Evolutionary conservation across 1,284 basidiomycete genomes (phyloP).

Genomic region (Amylostereum chailletii): DNA sequence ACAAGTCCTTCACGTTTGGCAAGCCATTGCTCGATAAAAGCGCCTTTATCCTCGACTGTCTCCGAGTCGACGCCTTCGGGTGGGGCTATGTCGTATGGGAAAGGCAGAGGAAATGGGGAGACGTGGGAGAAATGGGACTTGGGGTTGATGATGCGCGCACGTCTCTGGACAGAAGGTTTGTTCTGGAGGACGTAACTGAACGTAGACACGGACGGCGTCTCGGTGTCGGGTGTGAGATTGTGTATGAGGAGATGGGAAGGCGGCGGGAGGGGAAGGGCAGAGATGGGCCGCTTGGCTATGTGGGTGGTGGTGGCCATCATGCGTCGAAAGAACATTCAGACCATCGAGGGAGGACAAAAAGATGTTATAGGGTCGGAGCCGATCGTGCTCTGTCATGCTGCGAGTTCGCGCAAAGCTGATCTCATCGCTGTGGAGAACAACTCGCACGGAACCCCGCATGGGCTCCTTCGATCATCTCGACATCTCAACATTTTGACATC

Average conservation of each 20-base stretch:
- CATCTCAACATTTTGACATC: too few species aligned
- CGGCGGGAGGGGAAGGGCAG: conserved; percentile 58
- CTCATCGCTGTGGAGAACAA: too few species aligned
- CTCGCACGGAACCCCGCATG: too few species aligned
- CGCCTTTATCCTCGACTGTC: conserved; percentile 43
- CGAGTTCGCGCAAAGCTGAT: too few species aligned
- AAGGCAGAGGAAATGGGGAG: conserved; percentile 74
- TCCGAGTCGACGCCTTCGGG: conserved; percentile 30
- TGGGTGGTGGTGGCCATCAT: background rate
- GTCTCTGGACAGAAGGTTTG: conserved; percentile 65
- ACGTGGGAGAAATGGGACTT: conserved; percentile 77
- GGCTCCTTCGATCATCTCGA: too few species aligned
- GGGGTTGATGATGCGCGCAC: conserved; percentile 50
- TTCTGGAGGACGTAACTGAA: conserved; percentile 44
- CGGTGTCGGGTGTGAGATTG: conserved; percentile 63
- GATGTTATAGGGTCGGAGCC: too few species aligned
- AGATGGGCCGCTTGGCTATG: conserved; percentile 32
- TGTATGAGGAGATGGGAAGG: conserved; percentile 51
- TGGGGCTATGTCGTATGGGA: conserved; percentile 74
- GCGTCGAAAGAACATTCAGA: background rate
- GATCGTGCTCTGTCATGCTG: too few species aligned
- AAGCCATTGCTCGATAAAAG: conserved; percentile 69
- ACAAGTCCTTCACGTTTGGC: conserved; percentile 50
- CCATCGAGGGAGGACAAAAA: too few species aligned
- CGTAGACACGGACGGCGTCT: conserved; percentile 39